Percentiles rank a stretch among this genome's conserved stretches.
These are phyloP conservation scores for Raffaelea deltoideospora DNA, from an alignment of 2,329 filamentous ascomycete genomes.

Conservation along the genomic window DNA sequence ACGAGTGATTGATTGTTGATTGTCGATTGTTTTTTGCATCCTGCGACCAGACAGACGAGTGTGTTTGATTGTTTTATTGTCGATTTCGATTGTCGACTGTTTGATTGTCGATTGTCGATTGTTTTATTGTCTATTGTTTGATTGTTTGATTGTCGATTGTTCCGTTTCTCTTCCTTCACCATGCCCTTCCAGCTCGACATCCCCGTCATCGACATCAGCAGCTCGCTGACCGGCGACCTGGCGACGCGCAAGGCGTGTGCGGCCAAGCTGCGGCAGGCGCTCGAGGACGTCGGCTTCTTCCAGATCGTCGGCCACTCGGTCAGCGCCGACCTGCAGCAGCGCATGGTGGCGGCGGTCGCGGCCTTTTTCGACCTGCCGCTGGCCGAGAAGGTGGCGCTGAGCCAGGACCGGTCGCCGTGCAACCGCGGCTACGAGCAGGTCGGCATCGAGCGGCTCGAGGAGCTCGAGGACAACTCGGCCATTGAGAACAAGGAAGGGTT, in stretches of 20 bases:
- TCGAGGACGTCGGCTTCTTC: conserved; percentile 17
- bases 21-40: too few species aligned
- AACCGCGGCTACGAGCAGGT: conserved; percentile 15
- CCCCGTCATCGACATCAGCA: conserved; percentile 15
- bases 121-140: too few species aligned
- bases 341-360: conserved; percentile 12
- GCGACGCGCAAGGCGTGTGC: not conserved
- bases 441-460: conserved; percentile 13
- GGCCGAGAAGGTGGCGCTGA: conserved; percentile 13
- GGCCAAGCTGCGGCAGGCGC: conserved; percentile 7
- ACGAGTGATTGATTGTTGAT: too few species aligned
- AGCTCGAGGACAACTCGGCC: conserved; percentile 11
- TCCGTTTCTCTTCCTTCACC: too few species aligned
- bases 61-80: too few species aligned
- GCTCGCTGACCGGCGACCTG: conserved; percentile 7
- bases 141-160: too few species aligned
- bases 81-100: too few species aligned
- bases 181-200: conserved; percentile 8
- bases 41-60: too few species aligned
- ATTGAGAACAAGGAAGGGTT: conserved; percentile 18
- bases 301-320: conserved; percentile 19
- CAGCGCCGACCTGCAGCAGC: conserved; percentile 11
- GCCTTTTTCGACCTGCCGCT: conserved; percentile 17
- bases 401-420: conserved; percentile 10
- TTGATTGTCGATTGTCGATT: too few species aligned